These are phyloP conservation scores for Sporothrix protearum DNA, from an alignment of 2,329 filamentous ascomycete species.

Conservation along the genomic window DNA sequence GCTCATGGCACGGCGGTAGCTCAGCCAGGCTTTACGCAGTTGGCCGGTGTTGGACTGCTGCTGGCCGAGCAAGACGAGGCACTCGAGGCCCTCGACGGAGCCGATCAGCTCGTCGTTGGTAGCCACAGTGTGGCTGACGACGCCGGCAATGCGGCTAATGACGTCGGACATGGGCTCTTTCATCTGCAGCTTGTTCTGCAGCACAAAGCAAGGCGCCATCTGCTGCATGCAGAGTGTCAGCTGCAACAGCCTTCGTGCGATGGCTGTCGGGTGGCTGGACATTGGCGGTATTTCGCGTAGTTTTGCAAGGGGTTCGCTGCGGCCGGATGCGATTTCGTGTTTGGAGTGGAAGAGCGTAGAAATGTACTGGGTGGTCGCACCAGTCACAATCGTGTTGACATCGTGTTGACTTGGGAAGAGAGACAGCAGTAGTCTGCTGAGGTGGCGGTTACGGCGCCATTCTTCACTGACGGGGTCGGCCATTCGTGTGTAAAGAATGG, in stretches of 20 bases:
- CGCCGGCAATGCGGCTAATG: conserved; percentile 37
- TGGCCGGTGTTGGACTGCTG: conserved; percentile 54
- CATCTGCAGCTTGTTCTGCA: conserved; percentile 32
- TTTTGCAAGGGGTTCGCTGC: conserved; percentile 28
- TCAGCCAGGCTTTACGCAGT: conserved; percentile 53
- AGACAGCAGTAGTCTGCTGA: conserved; percentile 35
- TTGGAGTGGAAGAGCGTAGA: conserved; percentile 34
- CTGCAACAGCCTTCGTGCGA: conserved; percentile 48
- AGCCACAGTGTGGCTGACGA: conserved; percentile 42
- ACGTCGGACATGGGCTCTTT: conserved; percentile 30
- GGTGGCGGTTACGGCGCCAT: conserved; percentile 33
- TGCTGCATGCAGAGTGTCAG: conserved; percentile 47
- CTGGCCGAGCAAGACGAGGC: conserved; percentile 46
- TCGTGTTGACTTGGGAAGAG: conserved; percentile 38
- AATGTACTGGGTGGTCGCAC: conserved; percentile 33
- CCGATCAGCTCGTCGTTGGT: conserved; percentile 51
- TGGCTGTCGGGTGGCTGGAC: conserved; percentile 45
- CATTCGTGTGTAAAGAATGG: background rate
- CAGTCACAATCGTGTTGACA: conserved; percentile 34
- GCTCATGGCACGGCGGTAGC: conserved; percentile 47
- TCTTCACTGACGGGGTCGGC: background rate
- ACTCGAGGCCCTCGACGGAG: conserved; percentile 52
- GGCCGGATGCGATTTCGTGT: conserved; percentile 36
- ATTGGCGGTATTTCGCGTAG: conserved; percentile 35
- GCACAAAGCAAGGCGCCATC: conserved; percentile 37